Evolutionary conservation across 2,329 filamentous ascomycete species (phyloP).

Genomic region (Aspergillus sp.): DNA sequence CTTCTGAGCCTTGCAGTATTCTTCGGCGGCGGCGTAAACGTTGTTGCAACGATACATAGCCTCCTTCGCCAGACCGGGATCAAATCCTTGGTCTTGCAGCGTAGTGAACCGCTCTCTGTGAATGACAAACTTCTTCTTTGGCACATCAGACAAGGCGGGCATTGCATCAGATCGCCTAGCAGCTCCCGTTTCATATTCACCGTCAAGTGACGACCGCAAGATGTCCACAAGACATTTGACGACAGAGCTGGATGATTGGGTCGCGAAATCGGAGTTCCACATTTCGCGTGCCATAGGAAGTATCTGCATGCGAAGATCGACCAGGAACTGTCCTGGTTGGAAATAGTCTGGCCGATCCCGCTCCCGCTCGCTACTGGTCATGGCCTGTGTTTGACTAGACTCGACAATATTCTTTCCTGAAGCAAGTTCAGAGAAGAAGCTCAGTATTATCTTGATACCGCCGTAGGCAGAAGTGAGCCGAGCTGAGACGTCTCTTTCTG

Average conservation of each 20-base stretch:
- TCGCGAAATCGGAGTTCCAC: slow-evolving; percentile 82
- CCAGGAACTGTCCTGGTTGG: slow-evolving; percentile 70
- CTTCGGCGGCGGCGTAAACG: slow-evolving; percentile 55
- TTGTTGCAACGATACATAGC: slow-evolving; percentile 81
- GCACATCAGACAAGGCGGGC: slow-evolving; percentile 44
- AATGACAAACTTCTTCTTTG: slow-evolving; percentile 53
- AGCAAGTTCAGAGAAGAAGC: slow-evolving; percentile 73
- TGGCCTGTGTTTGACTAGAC: slow-evolving; percentile 60
- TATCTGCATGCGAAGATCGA: slow-evolving; percentile 79
- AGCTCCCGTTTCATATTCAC: slow-evolving; percentile 70
- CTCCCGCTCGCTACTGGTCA: slow-evolving; percentile 54
- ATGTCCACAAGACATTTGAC: slow-evolving; percentile 80
- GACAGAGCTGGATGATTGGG: slow-evolving; percentile 73
- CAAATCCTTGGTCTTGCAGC: slow-evolving; percentile 49
- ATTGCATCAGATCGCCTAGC: slow-evolving; percentile 62
- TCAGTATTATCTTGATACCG: slow-evolving; percentile 77
- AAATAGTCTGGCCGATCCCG: slow-evolving; percentile 60
- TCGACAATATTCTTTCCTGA: slow-evolving; percentile 79
- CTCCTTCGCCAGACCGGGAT: slow-evolving; percentile 67
- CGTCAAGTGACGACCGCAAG: slow-evolving; percentile 71
- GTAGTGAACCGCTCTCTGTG: slow-evolving; percentile 47
- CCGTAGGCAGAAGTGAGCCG: slow-evolving; percentile 53
- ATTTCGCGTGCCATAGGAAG: slow-evolving; percentile 72
- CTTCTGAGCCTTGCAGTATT: slow-evolving; percentile 70
- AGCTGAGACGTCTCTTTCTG: slow-evolving; percentile 39